Conservation (phyloP, 805 yeast species). For the Sungouiella blattae region DNA sequence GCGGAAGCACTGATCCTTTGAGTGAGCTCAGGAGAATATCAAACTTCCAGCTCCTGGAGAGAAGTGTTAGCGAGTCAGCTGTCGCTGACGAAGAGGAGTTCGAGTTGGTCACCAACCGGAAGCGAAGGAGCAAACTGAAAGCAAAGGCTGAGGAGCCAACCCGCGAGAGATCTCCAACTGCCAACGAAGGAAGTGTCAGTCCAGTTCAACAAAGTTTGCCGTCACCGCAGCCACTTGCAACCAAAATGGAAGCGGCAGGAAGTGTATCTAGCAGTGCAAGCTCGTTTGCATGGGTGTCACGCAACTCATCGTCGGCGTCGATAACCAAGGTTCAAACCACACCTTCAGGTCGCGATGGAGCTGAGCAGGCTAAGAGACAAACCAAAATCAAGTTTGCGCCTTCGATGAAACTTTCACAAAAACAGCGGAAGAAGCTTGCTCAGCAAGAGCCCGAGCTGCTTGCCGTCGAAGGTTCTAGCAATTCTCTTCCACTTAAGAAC, state of each 20-base stretch:
- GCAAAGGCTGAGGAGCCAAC: not conserved
- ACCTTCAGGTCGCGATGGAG: not conserved
- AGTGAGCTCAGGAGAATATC: constrained; percentile 20
- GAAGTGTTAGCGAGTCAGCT: constrained; percentile 13
- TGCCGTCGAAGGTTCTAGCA: not conserved
- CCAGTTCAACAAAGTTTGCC: not conserved
- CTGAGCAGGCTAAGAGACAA: not conserved
- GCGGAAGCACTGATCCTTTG: constrained; percentile 17
- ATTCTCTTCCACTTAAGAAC: not conserved
- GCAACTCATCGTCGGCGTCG: constrained; percentile 3
- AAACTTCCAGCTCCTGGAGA: not conserved
- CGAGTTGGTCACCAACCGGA: constrained; percentile 24
- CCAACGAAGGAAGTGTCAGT: constrained; percentile 1
- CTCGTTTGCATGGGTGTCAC: constrained; percentile 6
- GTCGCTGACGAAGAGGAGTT: constrained; percentile 22
- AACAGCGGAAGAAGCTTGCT: constrained; percentile 50
- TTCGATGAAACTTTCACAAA: constrained; percentile 50
- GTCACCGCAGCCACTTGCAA: not conserved
- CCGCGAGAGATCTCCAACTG: not conserved
- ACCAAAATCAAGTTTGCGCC: constrained; percentile 34
- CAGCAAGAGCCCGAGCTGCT: not conserved
- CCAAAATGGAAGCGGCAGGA: not conserved
- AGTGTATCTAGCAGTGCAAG: not conserved
- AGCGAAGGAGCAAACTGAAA: constrained; percentile 14
- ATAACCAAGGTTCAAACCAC: not conserved